Evolutionary conservation across 2,329 filamentous ascomycete genomes (phyloP).

Genomic region (Ophiostoma fasciatum): DNA sequence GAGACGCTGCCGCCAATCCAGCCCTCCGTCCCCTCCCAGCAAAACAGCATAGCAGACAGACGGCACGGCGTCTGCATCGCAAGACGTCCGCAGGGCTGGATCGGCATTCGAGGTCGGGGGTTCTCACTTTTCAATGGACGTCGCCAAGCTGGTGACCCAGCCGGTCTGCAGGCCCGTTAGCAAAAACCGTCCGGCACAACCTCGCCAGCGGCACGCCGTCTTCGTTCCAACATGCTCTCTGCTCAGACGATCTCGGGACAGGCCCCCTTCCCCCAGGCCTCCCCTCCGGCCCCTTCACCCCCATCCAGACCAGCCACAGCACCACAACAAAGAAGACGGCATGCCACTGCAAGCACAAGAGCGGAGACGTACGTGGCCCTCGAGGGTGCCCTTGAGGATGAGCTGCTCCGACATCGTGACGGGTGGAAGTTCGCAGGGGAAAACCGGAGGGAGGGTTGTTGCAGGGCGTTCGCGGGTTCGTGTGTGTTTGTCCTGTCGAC

Average conservation of each 20-base stretch:
- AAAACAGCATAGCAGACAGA: no score
- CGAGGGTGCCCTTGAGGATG: slow-evolving; percentile 91
- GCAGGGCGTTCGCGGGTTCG: slow-evolving; percentile 1
- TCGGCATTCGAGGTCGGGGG: slow-evolving; percentile 1
- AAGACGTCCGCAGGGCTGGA: no score
- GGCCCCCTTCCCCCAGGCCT: no score
- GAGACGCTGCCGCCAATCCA: no score
- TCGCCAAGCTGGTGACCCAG: slow-evolving; percentile 98
- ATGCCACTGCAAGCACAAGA: no score
- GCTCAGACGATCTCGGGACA: no score
- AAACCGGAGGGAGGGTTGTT: slow-evolving; percentile 15
- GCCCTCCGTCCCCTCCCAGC: no score
- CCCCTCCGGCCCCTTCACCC: no score
- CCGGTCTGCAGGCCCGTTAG: slow-evolving; percentile 46
- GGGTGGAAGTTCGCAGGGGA: no score
- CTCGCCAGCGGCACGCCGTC: neutral
- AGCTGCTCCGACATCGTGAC: slow-evolving; percentile 74
- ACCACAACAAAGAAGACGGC: no score
- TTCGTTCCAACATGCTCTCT: neutral
- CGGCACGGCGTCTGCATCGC: no score
- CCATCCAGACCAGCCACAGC: neutral
- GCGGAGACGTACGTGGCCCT: slow-evolving; percentile 80
- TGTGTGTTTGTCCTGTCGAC: slow-evolving; percentile 6
- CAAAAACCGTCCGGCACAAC: neutral
- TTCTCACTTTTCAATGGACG: slow-evolving; percentile 93